Evolutionary conservation across 2,329 filamentous ascomycete species (phyloP).

Genomic region (Calonectria crousiana): DNA sequence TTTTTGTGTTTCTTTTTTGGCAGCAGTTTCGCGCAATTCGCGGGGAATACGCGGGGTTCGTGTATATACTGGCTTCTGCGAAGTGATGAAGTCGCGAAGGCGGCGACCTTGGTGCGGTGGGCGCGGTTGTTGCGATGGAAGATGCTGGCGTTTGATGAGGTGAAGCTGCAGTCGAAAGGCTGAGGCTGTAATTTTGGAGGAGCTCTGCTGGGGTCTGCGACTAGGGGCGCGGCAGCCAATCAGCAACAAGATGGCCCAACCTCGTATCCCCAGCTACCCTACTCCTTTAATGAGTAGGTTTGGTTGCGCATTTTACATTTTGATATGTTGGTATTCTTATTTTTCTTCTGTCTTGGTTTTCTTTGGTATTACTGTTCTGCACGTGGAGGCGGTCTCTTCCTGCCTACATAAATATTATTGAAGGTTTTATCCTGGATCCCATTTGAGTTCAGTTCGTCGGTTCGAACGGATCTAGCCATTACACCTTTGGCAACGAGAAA

Average conservation of each 20-base stretch:
- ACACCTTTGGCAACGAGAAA: not conserved
- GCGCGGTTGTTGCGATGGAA: constrained; percentile 6
- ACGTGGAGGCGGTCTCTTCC: not conserved
- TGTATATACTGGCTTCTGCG: not conserved
- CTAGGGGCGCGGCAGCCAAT: constrained; percentile 32
- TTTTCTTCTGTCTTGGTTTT: not conserved
- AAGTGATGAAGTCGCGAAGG: not conserved
- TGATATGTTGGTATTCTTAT: not conserved
- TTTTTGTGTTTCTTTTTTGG: too few species aligned
- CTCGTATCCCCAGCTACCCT: not conserved
- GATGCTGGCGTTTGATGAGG: constrained; percentile 15
- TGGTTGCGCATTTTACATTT: not conserved
- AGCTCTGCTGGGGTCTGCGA: constrained; percentile 30
- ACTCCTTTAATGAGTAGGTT: not conserved
- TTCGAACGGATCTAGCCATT: not conserved
- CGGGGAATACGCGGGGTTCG: not conserved
- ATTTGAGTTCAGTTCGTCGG: not conserved
- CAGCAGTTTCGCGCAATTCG: not conserved
- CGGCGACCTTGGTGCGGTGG: not conserved
- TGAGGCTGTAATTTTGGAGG: constrained; percentile 40
- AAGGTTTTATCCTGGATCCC: not conserved
- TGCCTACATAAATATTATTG: not conserved
- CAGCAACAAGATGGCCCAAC: constrained; percentile 11
- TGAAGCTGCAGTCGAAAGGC: constrained; percentile 40
- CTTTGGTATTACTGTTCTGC: too few species aligned